These are phyloP conservation scores for Vitis labrusca DNA, from an alignment of 164 flowering plant species.

Conservation along the genomic window DNA sequence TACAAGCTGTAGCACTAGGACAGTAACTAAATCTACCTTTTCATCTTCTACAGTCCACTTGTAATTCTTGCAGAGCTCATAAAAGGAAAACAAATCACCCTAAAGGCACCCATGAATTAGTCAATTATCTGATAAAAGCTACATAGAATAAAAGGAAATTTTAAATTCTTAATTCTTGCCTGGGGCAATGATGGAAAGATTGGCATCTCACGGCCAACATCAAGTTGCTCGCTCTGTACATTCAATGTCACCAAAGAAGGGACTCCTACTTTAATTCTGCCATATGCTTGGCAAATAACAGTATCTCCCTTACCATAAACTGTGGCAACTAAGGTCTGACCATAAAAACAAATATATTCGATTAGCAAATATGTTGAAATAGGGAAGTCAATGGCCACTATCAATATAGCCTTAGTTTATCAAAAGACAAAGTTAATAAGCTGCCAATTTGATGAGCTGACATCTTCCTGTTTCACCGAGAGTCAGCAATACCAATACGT, in stretches of 20 bases:
- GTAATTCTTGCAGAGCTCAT: conserved; percentile 81
- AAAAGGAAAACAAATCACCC: conserved; percentile 90
- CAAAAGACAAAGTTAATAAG: too few relatives aligned
- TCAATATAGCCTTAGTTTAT: too few relatives aligned
- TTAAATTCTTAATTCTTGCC: conserved; percentile 36
- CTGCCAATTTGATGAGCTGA: background rate
- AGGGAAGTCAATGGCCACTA: background rate
- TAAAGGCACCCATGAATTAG: conserved; percentile 22
- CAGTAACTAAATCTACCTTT: conserved; percentile 31
- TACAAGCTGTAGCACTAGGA: background rate
- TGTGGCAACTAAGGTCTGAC: conserved; percentile 63
- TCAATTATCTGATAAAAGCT: conserved; percentile 2
- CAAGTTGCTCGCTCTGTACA: conserved; percentile 75
- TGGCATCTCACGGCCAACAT: conserved; percentile 74
- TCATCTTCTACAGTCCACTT: conserved; percentile 81
- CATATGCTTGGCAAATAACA: conserved; percentile 65
- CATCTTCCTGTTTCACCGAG: background rate
- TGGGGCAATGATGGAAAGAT: conserved; percentile 61
- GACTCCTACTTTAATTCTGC: conserved; percentile 59
- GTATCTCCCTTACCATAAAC: conserved; percentile 49
- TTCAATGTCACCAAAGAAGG: conserved; percentile 64
- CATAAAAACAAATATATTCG: conserved; percentile 11
- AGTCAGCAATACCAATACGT: background rate
- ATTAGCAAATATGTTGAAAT: conserved; percentile 1
- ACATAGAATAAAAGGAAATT: background rate